phyloP scores from a whole-genome alignment of 1,284 basidiomycete species.

The Puccinia hordei region DNA sequence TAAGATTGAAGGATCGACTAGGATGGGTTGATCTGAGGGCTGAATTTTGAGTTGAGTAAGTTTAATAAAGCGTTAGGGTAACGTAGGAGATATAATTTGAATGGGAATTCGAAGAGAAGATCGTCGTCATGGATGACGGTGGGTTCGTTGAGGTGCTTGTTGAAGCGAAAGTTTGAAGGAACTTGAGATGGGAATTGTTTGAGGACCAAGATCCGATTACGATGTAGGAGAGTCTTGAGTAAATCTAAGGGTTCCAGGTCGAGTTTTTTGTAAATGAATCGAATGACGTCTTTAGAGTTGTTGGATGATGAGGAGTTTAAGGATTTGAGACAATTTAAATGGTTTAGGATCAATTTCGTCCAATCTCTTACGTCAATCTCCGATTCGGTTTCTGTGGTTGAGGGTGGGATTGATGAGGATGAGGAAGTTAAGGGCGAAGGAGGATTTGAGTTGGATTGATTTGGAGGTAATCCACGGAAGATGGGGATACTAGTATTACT shows the following conservation, averaged over 20 bases:
- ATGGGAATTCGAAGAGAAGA: constrained; percentile 24
- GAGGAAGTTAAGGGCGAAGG: neutral
- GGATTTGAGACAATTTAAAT: constrained; percentile 27
- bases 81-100: constrained; percentile 30
- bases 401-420: neutral
- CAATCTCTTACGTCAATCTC: constrained; percentile 23
- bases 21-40: neutral
- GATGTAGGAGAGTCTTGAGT: neutral
- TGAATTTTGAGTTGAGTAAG: constrained; percentile 28
- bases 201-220: constrained; percentile 7
- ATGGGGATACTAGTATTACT: constrained; percentile 24
- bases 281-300: constrained; percentile 12
- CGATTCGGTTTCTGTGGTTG: neutral
- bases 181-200: constrained; percentile 24
- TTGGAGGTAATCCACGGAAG: neutral
- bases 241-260: constrained; percentile 17
- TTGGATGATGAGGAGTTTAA: neutral
- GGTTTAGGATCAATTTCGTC: constrained; percentile 5
- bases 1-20: no score
- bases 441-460: neutral
- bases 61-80: constrained; percentile 35
- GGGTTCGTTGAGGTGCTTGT: neutral
- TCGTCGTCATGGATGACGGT: neutral
- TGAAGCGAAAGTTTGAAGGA: neutral
- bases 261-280: constrained; percentile 27